Conservation (phyloP, 2,329 filamentous ascomycete species). For the Pseudogymnoascus sp. region DNA sequence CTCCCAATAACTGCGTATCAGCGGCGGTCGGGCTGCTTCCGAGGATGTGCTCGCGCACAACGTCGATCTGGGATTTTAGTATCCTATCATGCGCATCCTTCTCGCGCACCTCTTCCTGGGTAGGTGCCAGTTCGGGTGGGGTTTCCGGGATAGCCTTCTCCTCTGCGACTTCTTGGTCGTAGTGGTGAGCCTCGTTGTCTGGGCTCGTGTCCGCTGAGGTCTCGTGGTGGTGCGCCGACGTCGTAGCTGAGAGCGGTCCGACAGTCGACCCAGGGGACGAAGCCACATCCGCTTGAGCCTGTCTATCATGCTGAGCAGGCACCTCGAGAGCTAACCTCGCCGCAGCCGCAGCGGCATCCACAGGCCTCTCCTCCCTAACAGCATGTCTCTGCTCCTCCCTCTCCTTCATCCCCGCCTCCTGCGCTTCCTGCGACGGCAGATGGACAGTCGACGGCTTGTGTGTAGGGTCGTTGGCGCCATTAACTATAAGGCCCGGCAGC, state of each 20-base stretch:
- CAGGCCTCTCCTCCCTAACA: slow-evolving; percentile 14
- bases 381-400: slow-evolving; percentile 14
- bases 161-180: slow-evolving; percentile 39
- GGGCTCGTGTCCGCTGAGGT: slow-evolving; percentile 67
- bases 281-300: slow-evolving; percentile 33
- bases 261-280: slow-evolving; percentile 57
- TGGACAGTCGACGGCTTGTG: slow-evolving; percentile 31
- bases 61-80: slow-evolving; percentile 20
- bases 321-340: not conserved
- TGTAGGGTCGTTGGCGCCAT: slow-evolving; percentile 18
- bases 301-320: slow-evolving; percentile 5
- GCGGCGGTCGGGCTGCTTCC: slow-evolving; percentile 39
- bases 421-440: slow-evolving; percentile 40
- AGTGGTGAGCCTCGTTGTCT: slow-evolving; percentile 55
- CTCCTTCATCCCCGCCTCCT: slow-evolving; percentile 36
- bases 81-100: slow-evolving; percentile 28
- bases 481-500: slow-evolving; percentile 21
- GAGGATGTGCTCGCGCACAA: slow-evolving; percentile 32
- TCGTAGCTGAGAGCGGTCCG: slow-evolving; percentile 61
- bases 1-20: slow-evolving; percentile 48
- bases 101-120: slow-evolving; percentile 25
- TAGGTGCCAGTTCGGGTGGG: slow-evolving; percentile 24
- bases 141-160: slow-evolving; percentile 35
- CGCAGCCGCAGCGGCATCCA: not conserved
- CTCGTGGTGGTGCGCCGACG: slow-evolving; percentile 53